These are phyloP conservation scores for Boletus bicolor DNA, from an alignment of 768 basidiomycete genomes.

Conservation along the genomic window DNA sequence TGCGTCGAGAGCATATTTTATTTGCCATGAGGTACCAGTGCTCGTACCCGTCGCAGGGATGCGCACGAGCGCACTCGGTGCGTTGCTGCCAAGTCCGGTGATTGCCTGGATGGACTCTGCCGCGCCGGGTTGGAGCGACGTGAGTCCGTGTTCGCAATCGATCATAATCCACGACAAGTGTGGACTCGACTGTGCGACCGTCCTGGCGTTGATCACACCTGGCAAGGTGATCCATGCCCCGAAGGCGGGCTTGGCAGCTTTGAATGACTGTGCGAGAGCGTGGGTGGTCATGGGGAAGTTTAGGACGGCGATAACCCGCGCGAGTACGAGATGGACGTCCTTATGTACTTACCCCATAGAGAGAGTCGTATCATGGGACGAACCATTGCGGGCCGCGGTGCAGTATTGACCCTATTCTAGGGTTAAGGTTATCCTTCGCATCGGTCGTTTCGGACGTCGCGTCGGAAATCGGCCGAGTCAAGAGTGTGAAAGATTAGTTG, in stretches of 20 bases:
- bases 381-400: background rate
- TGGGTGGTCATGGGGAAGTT: constrained; percentile 46
- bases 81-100: constrained; percentile 39
- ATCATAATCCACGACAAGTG: constrained; percentile 62
- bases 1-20: constrained; percentile 67
- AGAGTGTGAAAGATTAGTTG: too few species aligned
- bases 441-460: too few species aligned
- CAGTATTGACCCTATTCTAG: background rate
- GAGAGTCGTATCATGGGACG: constrained; percentile 6
- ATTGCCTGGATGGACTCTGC: constrained; percentile 57
- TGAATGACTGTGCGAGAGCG: constrained; percentile 51
- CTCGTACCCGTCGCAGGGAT: constrained; percentile 62
- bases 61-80: constrained; percentile 55
- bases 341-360: constrained; percentile 7
- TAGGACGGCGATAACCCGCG: background rate
- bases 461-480: too few species aligned
- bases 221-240: constrained; percentile 66
- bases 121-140: constrained; percentile 52
- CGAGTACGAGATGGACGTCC: background rate
- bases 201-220: constrained; percentile 55
- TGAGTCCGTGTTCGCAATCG: constrained; percentile 68
- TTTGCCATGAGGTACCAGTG: constrained; percentile 61
- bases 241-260: constrained; percentile 56
- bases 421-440: background rate
- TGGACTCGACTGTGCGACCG: constrained; percentile 52